A percentile compares a stretch with the other conserved stretches of the same genome.
Conservation (phyloP, 352 stramenopile genomes). For the Phytophthora agathidicida region DNA sequence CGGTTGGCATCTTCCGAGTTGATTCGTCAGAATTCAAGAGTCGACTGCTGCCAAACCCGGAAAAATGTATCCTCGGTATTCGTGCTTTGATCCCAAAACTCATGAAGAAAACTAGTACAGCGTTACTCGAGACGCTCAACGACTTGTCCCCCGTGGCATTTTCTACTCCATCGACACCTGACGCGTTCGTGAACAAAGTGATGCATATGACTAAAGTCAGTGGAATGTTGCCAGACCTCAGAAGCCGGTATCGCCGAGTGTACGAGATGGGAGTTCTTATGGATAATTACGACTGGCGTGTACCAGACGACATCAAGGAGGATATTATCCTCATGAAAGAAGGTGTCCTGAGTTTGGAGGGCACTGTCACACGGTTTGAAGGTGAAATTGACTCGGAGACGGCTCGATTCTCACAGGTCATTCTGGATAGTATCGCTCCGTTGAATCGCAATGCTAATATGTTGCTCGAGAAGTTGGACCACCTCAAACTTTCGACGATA, state of each 20-base stretch:
- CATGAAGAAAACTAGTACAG: conserved; percentile 84
- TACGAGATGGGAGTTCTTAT: conserved; percentile 91
- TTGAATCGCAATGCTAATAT: conserved; percentile 71
- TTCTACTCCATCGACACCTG: conserved; percentile 65
- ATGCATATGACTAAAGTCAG: conserved; percentile 86
- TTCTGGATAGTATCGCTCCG: conserved; percentile 88
- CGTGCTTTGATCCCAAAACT: conserved; percentile 86
- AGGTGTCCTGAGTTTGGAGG: conserved; percentile 90
- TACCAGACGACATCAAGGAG: conserved; percentile 93
- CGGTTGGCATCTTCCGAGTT: conserved; percentile 93
- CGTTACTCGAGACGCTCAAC: conserved; percentile 85
- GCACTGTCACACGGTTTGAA: conserved; percentile 89
- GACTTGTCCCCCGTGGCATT: conserved; percentile 86
- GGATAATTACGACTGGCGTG: conserved; percentile 91
- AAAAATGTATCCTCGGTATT: conserved; percentile 88
- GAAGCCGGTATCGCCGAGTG: conserved; percentile 74
- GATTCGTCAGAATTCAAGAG: conserved; percentile 90
- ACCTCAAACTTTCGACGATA: conserved; percentile 78
- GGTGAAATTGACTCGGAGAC: conserved; percentile 92
- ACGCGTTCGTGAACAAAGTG: conserved; percentile 89
- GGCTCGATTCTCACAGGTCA: conserved; percentile 89
- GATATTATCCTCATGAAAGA: conserved; percentile 95
- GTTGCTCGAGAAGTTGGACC: conserved; percentile 85
- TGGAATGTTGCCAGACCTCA: conserved; percentile 67
- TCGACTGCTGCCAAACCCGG: conserved; percentile 86